Evolutionary conservation across 768 basidiomycete genomes (phyloP).

Genomic region (Xerocomellus chrysenteron): DNA sequence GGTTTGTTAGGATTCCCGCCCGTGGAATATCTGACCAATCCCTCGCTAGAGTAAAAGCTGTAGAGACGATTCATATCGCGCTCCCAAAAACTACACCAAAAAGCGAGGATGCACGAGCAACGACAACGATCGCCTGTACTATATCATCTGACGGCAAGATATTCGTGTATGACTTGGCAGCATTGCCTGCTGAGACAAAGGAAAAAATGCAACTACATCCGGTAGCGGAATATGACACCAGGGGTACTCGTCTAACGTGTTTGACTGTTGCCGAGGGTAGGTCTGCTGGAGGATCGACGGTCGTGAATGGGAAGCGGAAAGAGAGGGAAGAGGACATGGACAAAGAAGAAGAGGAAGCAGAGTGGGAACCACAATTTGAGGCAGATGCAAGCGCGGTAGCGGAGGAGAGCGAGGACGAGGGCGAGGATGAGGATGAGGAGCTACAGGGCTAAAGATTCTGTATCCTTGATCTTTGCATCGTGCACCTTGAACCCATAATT

Average conservation of each 20-base stretch:
- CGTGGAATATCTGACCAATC: background rate
- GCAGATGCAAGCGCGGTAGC: constrained; percentile 4
- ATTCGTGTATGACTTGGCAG: constrained; percentile 68
- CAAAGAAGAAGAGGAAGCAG: constrained; percentile 35
- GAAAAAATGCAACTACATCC: constrained; percentile 45
- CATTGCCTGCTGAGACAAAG: constrained; percentile 37
- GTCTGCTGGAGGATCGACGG: constrained; percentile 11
- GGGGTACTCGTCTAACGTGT: constrained; percentile 84
- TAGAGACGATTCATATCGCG: constrained; percentile 64
- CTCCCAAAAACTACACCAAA: constrained; percentile 39
- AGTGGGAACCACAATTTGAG: constrained; percentile 23
- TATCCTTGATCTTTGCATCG: no score
- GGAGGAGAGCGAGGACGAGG: constrained; percentile 28
- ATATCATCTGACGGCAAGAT: constrained; percentile 90
- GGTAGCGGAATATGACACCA: constrained; percentile 73
- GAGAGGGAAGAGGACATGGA: constrained; percentile 33
- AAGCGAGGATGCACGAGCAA: constrained; percentile 23
- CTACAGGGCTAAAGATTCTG: background rate
- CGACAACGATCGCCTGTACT: constrained; percentile 68
- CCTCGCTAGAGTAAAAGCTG: constrained; percentile 68
- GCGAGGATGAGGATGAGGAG: constrained; percentile 10
- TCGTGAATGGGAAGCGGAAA: constrained; percentile 37
- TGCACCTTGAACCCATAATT: constrained; percentile 5
- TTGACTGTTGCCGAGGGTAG: constrained; percentile 55
- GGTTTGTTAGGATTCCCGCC: constrained; percentile 45